phyloP scores from a whole-genome alignment of 2,329 filamentous ascomycete species.

The Amauroascus verrucosus region DNA sequence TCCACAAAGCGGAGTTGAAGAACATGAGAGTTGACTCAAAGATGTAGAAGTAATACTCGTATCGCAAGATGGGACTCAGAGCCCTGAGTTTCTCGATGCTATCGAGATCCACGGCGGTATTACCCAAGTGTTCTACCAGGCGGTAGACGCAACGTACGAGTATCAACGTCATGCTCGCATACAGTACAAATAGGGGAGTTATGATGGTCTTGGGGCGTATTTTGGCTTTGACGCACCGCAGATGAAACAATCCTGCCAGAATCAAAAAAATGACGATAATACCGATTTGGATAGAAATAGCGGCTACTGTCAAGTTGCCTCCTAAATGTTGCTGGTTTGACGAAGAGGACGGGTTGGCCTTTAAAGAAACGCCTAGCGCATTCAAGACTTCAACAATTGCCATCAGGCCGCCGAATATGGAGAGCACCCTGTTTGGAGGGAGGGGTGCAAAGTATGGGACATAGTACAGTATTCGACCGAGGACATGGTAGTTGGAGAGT shows the following conservation, averaged over 20 bases:
- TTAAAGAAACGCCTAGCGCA: slow-evolving; percentile 41
- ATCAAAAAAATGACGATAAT: slow-evolving; percentile 18
- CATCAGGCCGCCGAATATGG: slow-evolving; percentile 41
- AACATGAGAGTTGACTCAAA: slow-evolving; percentile 48
- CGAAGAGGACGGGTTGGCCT: slow-evolving; percentile 32
- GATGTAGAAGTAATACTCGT: slow-evolving; percentile 50
- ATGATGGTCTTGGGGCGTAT: slow-evolving; percentile 24
- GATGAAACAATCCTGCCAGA: slow-evolving; percentile 16
- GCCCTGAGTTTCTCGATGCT: slow-evolving; percentile 17
- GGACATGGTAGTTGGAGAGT: slow-evolving; percentile 52
- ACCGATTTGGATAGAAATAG: slow-evolving; percentile 28
- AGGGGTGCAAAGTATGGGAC: slow-evolving; percentile 49
- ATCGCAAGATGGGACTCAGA: slow-evolving; percentile 40
- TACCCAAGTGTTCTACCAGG: slow-evolving; percentile 45
- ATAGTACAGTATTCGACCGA: slow-evolving; percentile 52
- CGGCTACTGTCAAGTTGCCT: slow-evolving; percentile 41
- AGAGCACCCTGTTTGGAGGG: slow-evolving; percentile 22
- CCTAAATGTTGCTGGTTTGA: slow-evolving; percentile 33
- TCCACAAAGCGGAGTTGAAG: slow-evolving; percentile 41
- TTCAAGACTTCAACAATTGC: slow-evolving; percentile 41
- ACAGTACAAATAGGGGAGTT: slow-evolving; percentile 40
- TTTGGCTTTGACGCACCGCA: slow-evolving; percentile 12
- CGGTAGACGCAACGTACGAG: slow-evolving; percentile 45
- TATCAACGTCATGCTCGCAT: slow-evolving; percentile 42
- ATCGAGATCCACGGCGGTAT: slow-evolving; percentile 9